A percentile compares a stretch with the other conserved stretches of the same genome.
These are phyloP conservation scores for Sporopachydermia quercuum DNA, from an alignment of 805 yeast species.

Conservation along the genomic window DNA sequence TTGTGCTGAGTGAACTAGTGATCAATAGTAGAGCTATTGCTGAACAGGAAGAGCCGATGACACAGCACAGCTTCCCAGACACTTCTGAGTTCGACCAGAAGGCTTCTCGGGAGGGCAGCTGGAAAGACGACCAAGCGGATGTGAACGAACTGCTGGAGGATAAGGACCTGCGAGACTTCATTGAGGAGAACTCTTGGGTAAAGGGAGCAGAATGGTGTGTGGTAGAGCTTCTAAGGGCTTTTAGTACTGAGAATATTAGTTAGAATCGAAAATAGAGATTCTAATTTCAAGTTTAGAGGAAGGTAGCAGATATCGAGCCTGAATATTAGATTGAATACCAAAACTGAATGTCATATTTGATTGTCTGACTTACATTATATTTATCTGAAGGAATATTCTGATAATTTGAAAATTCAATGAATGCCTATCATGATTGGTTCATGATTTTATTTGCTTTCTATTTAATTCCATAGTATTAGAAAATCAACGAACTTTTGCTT, in stretches of 20 bases:
- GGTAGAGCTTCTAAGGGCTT: background rate
- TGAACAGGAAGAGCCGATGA: background rate
- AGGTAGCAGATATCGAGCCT: too few species aligned
- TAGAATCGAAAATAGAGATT: too few species aligned
- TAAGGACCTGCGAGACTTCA: background rate
- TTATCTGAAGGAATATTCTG: too few species aligned
- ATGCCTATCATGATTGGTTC: too few species aligned
- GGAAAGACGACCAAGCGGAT: constrained; percentile 6
- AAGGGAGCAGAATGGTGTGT: background rate
- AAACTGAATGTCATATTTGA: too few species aligned
- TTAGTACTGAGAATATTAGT: constrained; percentile 3
- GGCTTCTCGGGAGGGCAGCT: constrained; percentile 10
- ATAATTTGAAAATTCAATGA: too few species aligned
- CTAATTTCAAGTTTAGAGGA: too few species aligned
- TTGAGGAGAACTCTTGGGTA: background rate
- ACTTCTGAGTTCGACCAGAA: background rate
- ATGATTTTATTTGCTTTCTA: too few species aligned
- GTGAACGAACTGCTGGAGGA: background rate
- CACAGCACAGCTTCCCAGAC: constrained; percentile 1
- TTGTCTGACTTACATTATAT: too few species aligned
- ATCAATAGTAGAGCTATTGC: background rate
- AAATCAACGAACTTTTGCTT: too few species aligned
- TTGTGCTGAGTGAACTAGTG: background rate
- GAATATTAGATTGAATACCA: too few species aligned
- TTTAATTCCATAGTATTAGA: too few species aligned